Conservation (phyloP, 306 rosid genomes). For the Nissolia schottii region DNA sequence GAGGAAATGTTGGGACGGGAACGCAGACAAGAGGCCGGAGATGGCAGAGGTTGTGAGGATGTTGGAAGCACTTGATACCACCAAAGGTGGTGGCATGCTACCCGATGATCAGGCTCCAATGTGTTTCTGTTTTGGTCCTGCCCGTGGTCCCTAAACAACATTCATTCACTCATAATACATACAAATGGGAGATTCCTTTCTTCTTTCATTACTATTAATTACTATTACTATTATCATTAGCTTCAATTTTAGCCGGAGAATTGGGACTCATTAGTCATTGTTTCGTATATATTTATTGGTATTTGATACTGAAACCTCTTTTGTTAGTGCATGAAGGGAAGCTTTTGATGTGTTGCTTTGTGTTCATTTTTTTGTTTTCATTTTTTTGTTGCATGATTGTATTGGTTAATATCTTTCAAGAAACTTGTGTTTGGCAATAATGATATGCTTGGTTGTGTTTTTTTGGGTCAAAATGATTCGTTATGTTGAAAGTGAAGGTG, state of each 20-base stretch:
- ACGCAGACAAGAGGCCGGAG: conserved; percentile 66
- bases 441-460: no score
- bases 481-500: no score
- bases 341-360: no score
- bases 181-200: background rate
- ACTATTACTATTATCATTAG: no score
- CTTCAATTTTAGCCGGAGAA: background rate
- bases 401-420: no score
- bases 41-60: conserved; percentile 72
- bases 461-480: no score
- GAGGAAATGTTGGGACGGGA: conserved; percentile 70
- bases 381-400: background rate
- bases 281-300: background rate
- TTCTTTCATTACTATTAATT: background rate
- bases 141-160: conserved; percentile 64
- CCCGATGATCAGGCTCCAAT: conserved; percentile 43
- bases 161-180: background rate
- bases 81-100: conserved; percentile 78
- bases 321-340: background rate
- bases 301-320: background rate
- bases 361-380: no score
- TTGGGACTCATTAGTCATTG: background rate
- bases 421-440: no score
- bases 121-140: conserved; percentile 44
- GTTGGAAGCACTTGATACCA: conserved; percentile 69